phyloP scores from a whole-genome alignment of 73 alveolate genomes.

The Symbiodinium pilosum region DNA sequence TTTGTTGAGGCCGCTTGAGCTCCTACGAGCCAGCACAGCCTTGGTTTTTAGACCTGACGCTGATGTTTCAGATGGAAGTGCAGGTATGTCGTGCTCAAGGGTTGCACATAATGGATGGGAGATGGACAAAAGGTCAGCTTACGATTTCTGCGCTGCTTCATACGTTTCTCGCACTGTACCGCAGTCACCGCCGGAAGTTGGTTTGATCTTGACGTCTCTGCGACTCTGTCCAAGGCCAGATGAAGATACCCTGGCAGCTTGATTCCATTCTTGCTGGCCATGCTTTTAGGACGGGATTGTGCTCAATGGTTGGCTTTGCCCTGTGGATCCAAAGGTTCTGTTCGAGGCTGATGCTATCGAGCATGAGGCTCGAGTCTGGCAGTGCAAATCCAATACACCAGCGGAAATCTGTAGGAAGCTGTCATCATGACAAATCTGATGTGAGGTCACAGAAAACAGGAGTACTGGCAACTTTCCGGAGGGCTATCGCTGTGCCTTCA shows the following conservation, averaged over 20 bases:
- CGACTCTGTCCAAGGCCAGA: neutral
- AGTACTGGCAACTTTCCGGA: neutral
- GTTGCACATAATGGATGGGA: neutral
- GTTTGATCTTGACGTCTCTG: neutral
- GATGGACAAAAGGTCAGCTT: too few relatives aligned
- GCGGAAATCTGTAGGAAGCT: too few relatives aligned
- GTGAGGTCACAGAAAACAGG: neutral
- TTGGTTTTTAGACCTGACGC: neutral
- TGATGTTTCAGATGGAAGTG: neutral
- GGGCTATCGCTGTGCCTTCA: slow-evolving; percentile 3
- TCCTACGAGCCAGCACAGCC: neutral
- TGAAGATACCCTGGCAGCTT: neutral
- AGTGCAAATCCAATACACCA: too few relatives aligned
- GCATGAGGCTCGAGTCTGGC: neutral
- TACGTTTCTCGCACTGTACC: too few relatives aligned
- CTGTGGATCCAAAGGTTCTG: neutral
- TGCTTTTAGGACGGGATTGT: too few relatives aligned
- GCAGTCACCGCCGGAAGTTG: neutral
- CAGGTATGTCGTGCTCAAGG: neutral
- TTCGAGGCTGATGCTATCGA: slow-evolving; percentile 7
- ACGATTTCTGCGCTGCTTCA: too few relatives aligned
- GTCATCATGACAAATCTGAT: too few relatives aligned
- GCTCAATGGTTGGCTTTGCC: too few relatives aligned
- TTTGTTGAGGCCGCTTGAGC: neutral
- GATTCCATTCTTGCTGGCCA: too few relatives aligned